Percentiles rank a stretch among this genome's conserved stretches.
Conservation (phyloP, 257 asterid species). For the Solanum chaucha region DNA sequence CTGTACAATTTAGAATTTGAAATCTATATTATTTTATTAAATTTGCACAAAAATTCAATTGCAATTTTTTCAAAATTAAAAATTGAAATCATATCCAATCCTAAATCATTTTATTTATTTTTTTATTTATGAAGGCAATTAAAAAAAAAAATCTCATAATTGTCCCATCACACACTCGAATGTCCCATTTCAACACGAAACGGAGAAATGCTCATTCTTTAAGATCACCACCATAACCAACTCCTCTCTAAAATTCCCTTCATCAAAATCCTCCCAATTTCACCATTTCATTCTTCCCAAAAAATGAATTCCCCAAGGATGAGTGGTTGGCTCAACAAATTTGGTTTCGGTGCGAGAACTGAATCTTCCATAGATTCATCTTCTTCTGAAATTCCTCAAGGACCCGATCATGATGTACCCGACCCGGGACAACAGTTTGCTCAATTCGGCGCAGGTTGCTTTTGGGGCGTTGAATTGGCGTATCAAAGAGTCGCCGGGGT, state of each 20-base stretch:
- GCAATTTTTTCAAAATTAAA: too few relatives aligned
- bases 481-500: conserved; percentile 83
- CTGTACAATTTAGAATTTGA: too few relatives aligned
- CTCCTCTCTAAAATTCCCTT: not conserved
- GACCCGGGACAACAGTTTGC: conserved; percentile 66
- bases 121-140: too few relatives aligned
- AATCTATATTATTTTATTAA: too few relatives aligned
- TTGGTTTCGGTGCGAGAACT: conserved; percentile 46
- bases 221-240: conserved; percentile 13
- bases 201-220: conserved; percentile 23
- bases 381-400: conserved; percentile 43
- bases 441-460: conserved; percentile 96
- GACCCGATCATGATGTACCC: conserved; percentile 69
- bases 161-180: not conserved
- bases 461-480: conserved; percentile 95
- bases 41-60: too few relatives aligned
- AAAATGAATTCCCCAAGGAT: conserved; percentile 27
- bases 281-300: conserved; percentile 3
- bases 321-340: conserved; percentile 61
- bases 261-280: not conserved
- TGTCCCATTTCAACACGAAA: not conserved
- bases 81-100: too few relatives aligned
- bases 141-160: not conserved
- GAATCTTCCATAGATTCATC: conserved; percentile 40
- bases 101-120: too few relatives aligned